Evolutionary conservation across 306 rosid genomes (phyloP), one percentile per base, ranked within the genome.

Genomic region (Myrica gale): DNA sequence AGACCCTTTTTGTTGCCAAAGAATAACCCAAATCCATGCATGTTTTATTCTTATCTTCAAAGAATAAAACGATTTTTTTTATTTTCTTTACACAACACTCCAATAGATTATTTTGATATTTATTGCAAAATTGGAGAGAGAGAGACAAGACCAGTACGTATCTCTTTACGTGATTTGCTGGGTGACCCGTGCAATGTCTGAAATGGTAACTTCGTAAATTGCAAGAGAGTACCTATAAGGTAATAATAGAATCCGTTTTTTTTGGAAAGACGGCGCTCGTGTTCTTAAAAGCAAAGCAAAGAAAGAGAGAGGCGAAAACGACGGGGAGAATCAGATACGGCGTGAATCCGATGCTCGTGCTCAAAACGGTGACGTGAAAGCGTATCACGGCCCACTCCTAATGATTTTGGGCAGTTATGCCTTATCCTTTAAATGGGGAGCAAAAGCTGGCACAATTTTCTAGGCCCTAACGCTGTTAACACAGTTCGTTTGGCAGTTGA

Each of bases 181-280:
- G 37, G 37, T 32, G 37, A 32, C 37, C 37, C 37, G 37, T 32
- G 37, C 37, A 32, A 32, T 32, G 37, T 32, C 37, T 2, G 37
- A 32, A 32, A 32, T 32, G 37, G 37, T 32, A 2, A 32, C 37
- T 32, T 26, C 37, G 3, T 32, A 32, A 32, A 32, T 32, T 2
- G 37, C 37, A 32, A 32, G 37, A 32, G 37, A 32, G 37, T 32
- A 32, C 37, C 37, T 32, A 32, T 32, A 2, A 32, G 37, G 37
- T 2, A 32, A 32, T 2, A 32, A 3, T 32, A 3, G 37, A 32
- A 32, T 32, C 53, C 53, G 5, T 2, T 15, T 48, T 3, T n/a
- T 56, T 32, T 32, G 37, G 61, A 85, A 84, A 82, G 87, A 61
- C 85, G 89, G 93, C 88, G 88, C 78, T 63, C 41, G 69, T 52